Evolutionary conservation across 306 rosid species (phyloP), one percentile per base, ranked within the genome.

Genomic region (Abrus precatorius): DNA sequence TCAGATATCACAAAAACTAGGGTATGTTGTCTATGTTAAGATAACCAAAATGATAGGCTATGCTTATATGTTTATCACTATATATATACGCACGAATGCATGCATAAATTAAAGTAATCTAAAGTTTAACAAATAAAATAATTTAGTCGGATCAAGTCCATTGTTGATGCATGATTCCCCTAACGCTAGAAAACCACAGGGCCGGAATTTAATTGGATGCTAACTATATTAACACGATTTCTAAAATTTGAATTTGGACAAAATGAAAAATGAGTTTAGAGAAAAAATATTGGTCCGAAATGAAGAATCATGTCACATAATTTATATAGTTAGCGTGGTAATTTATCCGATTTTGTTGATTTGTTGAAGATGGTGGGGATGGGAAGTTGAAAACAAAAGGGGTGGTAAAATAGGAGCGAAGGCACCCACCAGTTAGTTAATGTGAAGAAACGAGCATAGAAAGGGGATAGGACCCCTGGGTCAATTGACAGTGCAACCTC

Each of bases 271-370:
- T 20, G 20, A 20, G 20, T 20, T 20, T 20, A 20, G 20, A 20
- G 20, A 20, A 20, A 20, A 20, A 20, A 20, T 20, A 20, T 20
- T 20, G 20, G 20, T 20, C 20, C 20, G 20, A 20, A 20, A 20
- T 20, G 20, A 20, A 20, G 20, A 20, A 20, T 20, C 20, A 20
- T 20, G 20, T 20, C 20, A 20, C 20, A 20, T 20, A 20, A 20
- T 20, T 20, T 20, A 41, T 27, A 13, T 28, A 28, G 68, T 44
- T 56, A 57, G 30, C 89, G 85, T 86, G 93, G 55, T 34, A 28
- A 10, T 53, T 9, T 9, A 72, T 20, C 20, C 20, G 20, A 20
- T 20, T 20, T 20, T 20, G 20, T 20, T 20, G 20, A 20, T 20
- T 20, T 20, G 20, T 20, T 0, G 0, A 13, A 62, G 29, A 2